Evolutionary conservation across 495 filamentous ascomycete genomes (phyloP).

Genomic region (Annulohypoxylon maeteangense): DNA sequence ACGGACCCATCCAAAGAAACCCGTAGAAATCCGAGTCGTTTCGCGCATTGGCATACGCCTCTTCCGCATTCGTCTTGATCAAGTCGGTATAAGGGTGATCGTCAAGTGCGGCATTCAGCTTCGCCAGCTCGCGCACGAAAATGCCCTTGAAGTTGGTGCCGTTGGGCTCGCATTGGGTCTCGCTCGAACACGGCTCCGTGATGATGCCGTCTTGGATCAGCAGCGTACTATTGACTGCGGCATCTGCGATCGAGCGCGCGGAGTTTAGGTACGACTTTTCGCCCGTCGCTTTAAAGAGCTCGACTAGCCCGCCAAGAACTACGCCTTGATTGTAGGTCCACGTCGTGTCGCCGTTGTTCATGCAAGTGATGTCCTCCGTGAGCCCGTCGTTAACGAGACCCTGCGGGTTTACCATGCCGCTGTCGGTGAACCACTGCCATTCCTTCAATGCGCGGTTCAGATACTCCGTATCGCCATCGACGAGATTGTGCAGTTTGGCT

Average conservation of each 20-base stretch:
- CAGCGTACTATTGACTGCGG: conserved; percentile 57
- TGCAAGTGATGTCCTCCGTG: conserved; percentile 58
- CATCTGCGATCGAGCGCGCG: conserved; percentile 68
- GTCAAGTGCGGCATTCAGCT: conserved; percentile 60
- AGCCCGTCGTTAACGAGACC: conserved; percentile 75
- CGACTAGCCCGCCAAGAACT: conserved; percentile 72
- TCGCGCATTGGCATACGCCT: conserved; percentile 66
- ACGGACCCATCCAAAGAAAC: conserved; percentile 67
- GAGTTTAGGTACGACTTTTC: conserved; percentile 57
- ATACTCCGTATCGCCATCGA: conserved; percentile 60
- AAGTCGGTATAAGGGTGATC: conserved; percentile 61
- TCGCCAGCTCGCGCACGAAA: conserved; percentile 70
- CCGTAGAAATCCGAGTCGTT: conserved; percentile 59
- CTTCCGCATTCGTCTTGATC: conserved; percentile 65
- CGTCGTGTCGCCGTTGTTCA: conserved; percentile 68
- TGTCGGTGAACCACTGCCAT: conserved; percentile 72
- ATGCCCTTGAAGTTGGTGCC: conserved; percentile 79
- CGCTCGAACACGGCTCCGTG: conserved; percentile 67
- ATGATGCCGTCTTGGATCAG: conserved; percentile 65
- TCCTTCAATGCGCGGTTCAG: conserved; percentile 62
- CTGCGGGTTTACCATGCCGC: conserved; percentile 70
- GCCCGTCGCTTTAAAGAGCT: conserved; percentile 58
- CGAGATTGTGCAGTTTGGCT: conserved; percentile 72
- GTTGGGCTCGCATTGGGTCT: conserved; percentile 62
- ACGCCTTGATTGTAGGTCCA: conserved; percentile 84